Evolutionary conservation across 495 filamentous ascomycete genomes (phyloP).

Genomic region (Massariosphaeria phaeospora): DNA sequence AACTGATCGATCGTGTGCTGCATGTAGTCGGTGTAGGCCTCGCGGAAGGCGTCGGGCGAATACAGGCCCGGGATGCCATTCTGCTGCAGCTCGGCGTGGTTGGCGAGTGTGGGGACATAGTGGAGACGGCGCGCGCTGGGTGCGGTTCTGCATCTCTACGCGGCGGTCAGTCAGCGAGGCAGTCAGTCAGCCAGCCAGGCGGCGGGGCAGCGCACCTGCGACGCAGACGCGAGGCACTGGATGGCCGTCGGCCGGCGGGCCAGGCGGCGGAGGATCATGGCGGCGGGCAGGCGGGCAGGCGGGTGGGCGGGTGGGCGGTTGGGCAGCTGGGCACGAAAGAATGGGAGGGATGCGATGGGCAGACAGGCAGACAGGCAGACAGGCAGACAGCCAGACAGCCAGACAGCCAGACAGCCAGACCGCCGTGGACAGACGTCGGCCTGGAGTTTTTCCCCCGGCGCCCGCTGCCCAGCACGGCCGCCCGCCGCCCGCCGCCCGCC

Average conservation of each 20-base stretch:
- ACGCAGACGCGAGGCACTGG: slow-evolving; percentile 40
- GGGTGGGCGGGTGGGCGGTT: neutral
- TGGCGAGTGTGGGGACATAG: slow-evolving; percentile 54
- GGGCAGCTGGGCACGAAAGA: too few species aligned
- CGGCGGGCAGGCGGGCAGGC: slow-evolving; percentile 4
- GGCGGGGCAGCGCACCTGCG: slow-evolving; percentile 19
- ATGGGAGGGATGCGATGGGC: neutral
- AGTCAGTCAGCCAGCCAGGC: neutral
- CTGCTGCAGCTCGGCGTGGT: slow-evolving; percentile 48
- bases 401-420: too few species aligned
- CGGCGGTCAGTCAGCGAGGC: slow-evolving; percentile 26
- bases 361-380: too few species aligned
- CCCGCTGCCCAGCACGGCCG: neutral
- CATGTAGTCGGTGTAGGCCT: slow-evolving; percentile 83
- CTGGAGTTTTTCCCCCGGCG: neutral
- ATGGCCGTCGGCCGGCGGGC: slow-evolving; percentile 50
- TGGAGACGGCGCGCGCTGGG: slow-evolving; percentile 45
- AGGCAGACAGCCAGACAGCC: too few species aligned
- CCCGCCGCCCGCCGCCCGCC: slow-evolving; percentile 4
- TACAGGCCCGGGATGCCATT: slow-evolving; percentile 66
- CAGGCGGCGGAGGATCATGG: slow-evolving; percentile 51
- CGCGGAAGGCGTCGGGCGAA: slow-evolving; percentile 58
- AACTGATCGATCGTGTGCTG: slow-evolving; percentile 64
- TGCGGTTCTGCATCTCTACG: slow-evolving; percentile 24
- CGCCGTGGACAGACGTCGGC: neutral